Conservation (phyloP, 75 land plant genomes). For the Sequoia sempervirens region DNA sequence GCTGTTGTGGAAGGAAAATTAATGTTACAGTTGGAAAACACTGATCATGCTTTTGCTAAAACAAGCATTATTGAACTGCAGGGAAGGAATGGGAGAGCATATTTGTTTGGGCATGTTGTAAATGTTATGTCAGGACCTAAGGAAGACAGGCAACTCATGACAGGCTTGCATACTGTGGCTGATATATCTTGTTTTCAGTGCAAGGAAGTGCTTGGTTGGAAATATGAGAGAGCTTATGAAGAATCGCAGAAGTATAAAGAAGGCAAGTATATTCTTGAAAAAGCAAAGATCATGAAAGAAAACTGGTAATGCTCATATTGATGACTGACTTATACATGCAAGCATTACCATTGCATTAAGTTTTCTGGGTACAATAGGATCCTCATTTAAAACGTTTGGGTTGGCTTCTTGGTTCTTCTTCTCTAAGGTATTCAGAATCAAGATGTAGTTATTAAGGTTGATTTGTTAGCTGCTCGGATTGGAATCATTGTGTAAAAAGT, state of each 20-base stretch:
- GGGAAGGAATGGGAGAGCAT: constrained; percentile 34
- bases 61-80: constrained; percentile 6
- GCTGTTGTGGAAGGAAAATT: neutral
- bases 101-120: constrained; percentile 18
- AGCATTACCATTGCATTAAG: neutral
- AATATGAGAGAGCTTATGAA: constrained; percentile 27
- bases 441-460: neutral
- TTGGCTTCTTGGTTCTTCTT: constrained; percentile 2
- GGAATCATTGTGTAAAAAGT: neutral
- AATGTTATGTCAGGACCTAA: constrained; percentile 15
- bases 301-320: constrained; percentile 17
- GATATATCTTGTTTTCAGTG: constrained; percentile 22
- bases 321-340: neutral
- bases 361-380: neutral
- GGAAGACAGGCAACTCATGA: constrained; percentile 26
- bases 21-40: neutral
- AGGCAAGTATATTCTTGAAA: constrained; percentile 29
- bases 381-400: neutral
- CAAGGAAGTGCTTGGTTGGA: constrained; percentile 24
- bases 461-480: neutral
- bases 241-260: constrained; percentile 35
- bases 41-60: neutral
- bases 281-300: constrained; percentile 28
- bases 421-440: neutral
- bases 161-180: constrained; percentile 32